Evolutionary conservation across 805 yeast species (phyloP).

Genomic region (Blastobotrys parvus): DNA sequence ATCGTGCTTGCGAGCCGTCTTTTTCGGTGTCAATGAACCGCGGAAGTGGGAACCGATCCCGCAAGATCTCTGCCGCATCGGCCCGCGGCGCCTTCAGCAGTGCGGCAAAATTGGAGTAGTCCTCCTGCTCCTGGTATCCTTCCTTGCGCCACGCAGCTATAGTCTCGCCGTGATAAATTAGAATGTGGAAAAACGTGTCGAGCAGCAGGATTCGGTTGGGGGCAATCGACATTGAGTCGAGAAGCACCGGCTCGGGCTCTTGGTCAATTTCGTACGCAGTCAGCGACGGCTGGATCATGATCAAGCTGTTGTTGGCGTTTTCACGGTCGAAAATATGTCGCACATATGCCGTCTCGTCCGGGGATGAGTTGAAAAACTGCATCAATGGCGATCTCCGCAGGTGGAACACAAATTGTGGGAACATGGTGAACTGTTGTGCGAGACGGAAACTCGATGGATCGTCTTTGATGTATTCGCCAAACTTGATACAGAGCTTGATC

Average conservation of each 20-base stretch:
- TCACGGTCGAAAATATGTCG: conserved; percentile 82
- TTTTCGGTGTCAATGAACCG: conserved; percentile 92
- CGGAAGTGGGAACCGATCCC: conserved; percentile 91
- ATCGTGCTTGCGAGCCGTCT: conserved; percentile 94
- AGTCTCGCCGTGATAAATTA: conserved; percentile 85
- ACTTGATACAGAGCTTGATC: conserved; percentile 74
- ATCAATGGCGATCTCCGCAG: conserved; percentile 88
- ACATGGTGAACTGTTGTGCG: conserved; percentile 66
- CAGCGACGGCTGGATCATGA: conserved; percentile 93
- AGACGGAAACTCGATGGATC: conserved; percentile 71
- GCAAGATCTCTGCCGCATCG: conserved; percentile 82
- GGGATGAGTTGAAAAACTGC: conserved; percentile 90
- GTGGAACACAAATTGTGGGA: conserved; percentile 92
- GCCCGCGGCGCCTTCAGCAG: conserved; percentile 75
- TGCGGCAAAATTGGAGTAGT: conserved; percentile 72
- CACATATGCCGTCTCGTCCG: conserved; percentile 93
- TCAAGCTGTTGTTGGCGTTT: conserved; percentile 81
- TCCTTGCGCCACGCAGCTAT: conserved; percentile 90
- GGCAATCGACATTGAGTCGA: conserved; percentile 81
- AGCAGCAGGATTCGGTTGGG: conserved; percentile 75
- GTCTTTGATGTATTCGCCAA: conserved; percentile 80
- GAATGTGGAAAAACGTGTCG: conserved; percentile 89
- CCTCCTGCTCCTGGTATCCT: conserved; percentile 81
- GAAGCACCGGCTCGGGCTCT: conserved; percentile 79
- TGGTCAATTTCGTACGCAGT: conserved; percentile 72